Percentiles rank a stretch among this genome's conserved stretches.
These are phyloP conservation scores for Corylus heterophylla DNA, from an alignment of 306 rosid species.

Conservation along the genomic window DNA sequence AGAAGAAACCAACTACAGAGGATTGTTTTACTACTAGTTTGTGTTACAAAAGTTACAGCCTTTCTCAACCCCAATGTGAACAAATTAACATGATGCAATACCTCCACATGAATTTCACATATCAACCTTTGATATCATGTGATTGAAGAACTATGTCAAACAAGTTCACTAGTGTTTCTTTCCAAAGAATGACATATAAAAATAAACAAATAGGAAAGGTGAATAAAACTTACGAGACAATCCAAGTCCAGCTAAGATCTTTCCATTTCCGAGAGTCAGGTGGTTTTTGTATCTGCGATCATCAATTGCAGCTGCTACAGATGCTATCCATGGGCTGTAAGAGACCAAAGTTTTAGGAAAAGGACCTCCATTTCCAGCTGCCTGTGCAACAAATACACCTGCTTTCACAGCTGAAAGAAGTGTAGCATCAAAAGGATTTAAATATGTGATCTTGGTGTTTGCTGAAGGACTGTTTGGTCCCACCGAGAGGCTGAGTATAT, in stretches of 20 bases:
- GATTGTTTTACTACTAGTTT: not conserved
- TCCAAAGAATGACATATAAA: not conserved
- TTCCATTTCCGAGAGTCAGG: conserved; percentile 92
- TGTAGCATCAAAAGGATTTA: conserved; percentile 98
- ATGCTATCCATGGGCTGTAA: conserved; percentile 96
- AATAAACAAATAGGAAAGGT: conserved; percentile 4
- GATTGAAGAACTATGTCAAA: not conserved
- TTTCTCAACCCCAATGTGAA: not conserved
- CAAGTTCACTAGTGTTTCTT: conserved; percentile 8
- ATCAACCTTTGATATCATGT: not conserved
- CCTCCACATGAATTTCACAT: not conserved
- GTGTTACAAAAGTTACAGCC: not conserved
- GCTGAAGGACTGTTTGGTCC: conserved; percentile 98
- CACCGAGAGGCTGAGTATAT: conserved; percentile 97
- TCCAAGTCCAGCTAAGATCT: conserved; percentile 84
- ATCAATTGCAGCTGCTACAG: conserved; percentile 98
- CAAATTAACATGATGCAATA: not conserved
- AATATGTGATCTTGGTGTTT: conserved; percentile 75
- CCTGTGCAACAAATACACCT: conserved; percentile 98
- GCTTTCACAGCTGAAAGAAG: conserved; percentile 99
- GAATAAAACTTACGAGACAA: conserved; percentile 80
- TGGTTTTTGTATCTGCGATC: conserved; percentile 98
- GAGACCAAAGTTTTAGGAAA: conserved; percentile 95
- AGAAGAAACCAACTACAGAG: not conserved
- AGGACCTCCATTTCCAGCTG: conserved; percentile 99